A percentile compares a stretch with the other conserved stretches of the same genome.
phyloP scores from a whole-genome alignment of 371 early-diverging fungal species.

The Mucor saturninus region DNA sequence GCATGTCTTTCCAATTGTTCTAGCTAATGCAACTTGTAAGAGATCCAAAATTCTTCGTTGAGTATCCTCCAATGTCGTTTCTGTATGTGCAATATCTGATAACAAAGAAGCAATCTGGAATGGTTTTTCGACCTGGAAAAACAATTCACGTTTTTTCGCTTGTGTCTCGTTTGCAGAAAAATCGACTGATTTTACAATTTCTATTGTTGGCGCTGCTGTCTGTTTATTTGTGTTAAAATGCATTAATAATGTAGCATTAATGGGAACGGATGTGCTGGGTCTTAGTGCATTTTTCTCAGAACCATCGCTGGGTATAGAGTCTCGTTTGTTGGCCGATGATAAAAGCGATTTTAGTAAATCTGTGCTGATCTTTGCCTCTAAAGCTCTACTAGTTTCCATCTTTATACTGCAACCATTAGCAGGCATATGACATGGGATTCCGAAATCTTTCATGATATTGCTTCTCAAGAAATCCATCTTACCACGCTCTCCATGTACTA shows the following conservation, averaged over 20 bases:
- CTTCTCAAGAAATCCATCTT: conserved; percentile 90
- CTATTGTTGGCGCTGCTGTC: conserved; percentile 13
- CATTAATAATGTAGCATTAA: conserved; percentile 27
- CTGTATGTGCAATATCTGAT: conserved; percentile 30
- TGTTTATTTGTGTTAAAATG: conserved; percentile 18
- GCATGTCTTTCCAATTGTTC: conserved; percentile 13
- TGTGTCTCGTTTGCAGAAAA: neutral
- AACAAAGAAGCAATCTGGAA: conserved; percentile 15
- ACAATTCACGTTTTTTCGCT: conserved; percentile 14
- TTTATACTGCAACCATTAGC: conserved; percentile 83
- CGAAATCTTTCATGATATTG: conserved; percentile 83
- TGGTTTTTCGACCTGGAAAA: conserved; percentile 29
- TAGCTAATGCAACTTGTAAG: conserved; percentile 20
- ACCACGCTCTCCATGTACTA: conserved; percentile 98
- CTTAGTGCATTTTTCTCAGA: neutral
- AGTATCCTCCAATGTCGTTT: conserved; percentile 14
- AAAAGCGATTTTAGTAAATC: conserved; percentile 53
- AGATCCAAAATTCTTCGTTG: conserved; percentile 25
- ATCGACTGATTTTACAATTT: conserved; percentile 24
- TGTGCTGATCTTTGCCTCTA: conserved; percentile 63
- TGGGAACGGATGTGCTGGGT: conserved; percentile 24
- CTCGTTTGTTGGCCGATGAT: neutral
- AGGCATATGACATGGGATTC: conserved; percentile 87
- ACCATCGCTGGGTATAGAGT: neutral
- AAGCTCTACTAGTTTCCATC: conserved; percentile 65